Evolutionary conservation across 176 grass and related monocot genomes (phyloP), one percentile per base, ranked within the genome.

Genomic region (Carex cristatella): DNA sequence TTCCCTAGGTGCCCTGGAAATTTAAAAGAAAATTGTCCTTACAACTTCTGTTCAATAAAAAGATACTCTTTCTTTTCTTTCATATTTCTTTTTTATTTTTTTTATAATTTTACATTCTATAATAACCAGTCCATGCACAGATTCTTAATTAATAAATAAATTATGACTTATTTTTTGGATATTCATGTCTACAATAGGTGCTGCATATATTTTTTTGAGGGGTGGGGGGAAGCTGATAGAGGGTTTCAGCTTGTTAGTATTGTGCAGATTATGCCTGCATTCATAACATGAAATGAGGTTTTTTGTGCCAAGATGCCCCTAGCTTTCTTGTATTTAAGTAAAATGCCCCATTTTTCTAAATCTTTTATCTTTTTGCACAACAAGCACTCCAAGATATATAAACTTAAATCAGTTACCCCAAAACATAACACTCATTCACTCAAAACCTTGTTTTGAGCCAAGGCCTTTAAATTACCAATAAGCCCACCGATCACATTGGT

Each of bases 81-180:
- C 14, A 42, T n/a, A n/a, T 9, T 44, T 46, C 7, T 37, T 67
- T 42, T 7, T 71, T 8, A 48, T 48, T 46, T 44, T 44, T 44
- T 10, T 48, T 46, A 19, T 44, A 10, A 46, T 48, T 19, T 72
- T 9, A 23, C 18, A 2, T 72, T 46, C 5, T 44, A 48, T 3
- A 4, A 23, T 72, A 57, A 12, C 51, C 28, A 58, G 51, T 28
- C 12, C 5, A 78, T 76, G 46, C 71, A 76, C 19, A 3, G 19
- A 88, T 69, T 81, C 38, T 76, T 85, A 85, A 61, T 76, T 85
- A 85, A 61, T 85, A 78, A 82, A 86, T 2, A 10, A n/a, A 51
- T 23, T 79, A 67, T 5, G 65, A 68, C n/a, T 23, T 48, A 5
- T 8, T 31, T 57, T 49, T 2, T 40, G 32, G 80, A 54, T 65